Evolutionary conservation across 23 red algal species (phyloP).

Genomic region (Chondrus crispus): DNA sequence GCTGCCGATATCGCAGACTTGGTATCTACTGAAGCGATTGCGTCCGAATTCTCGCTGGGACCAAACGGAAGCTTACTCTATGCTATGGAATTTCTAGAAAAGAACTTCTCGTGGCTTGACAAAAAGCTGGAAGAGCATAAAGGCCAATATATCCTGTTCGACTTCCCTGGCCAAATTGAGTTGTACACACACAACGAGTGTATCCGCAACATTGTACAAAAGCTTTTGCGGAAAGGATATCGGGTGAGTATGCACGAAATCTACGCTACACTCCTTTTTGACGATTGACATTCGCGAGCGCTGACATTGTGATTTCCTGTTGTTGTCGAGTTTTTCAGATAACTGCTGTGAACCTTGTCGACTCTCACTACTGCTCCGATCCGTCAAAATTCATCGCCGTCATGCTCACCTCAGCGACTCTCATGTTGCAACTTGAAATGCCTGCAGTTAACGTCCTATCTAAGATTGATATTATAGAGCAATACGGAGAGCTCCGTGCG

Average conservation of each 20-base stretch:
- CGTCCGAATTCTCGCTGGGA: conserved; percentile 58
- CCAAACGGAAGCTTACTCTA: conserved; percentile 92
- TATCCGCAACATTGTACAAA: conserved; percentile 55
- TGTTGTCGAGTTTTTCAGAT: conserved; percentile 28
- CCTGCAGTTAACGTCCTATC: conserved; percentile 90
- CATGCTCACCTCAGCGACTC: conserved; percentile 65
- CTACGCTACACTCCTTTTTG: not conserved
- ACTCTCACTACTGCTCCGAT: conserved; percentile 80
- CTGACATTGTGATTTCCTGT: too few species aligned
- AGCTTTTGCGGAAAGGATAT: conserved; percentile 7
- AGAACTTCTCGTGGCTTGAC: conserved; percentile 80
- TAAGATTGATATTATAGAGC: conserved; percentile 89
- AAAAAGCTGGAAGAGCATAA: conserved; percentile 15
- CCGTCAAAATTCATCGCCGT: conserved; percentile 74
- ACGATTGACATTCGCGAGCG: too few species aligned
- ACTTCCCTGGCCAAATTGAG: conserved; percentile 96
- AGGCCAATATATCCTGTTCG: conserved; percentile 76
- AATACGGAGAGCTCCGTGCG: conserved; percentile 62
- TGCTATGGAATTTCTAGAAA: conserved; percentile 79
- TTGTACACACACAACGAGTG: conserved; percentile 87
- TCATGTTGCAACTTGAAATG: conserved; percentile 90
- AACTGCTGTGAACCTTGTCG: conserved; percentile 85
- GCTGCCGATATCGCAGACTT: conserved; percentile 81
- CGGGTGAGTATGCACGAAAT: not conserved
- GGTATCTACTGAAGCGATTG: conserved; percentile 41